phyloP scores from a whole-genome alignment of 78 protist genomes.

The Dictyostelium citrinum region DNA sequence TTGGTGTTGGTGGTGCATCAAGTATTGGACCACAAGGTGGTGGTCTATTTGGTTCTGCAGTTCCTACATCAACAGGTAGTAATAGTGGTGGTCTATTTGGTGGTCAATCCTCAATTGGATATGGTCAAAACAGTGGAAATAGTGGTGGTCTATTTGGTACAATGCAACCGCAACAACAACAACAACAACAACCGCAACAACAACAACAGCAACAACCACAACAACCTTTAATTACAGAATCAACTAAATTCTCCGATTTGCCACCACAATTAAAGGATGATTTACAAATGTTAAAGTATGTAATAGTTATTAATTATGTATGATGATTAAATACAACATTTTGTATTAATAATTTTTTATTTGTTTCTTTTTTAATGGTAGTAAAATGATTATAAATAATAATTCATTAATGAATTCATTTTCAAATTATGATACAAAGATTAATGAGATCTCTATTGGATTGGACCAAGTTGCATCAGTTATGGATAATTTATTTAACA shows the following conservation, averaged over 20 bases:
- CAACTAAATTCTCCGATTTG: conserved; percentile 34
- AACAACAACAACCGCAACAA: neutral
- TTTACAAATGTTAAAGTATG: conserved; percentile 36
- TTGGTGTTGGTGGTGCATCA: neutral
- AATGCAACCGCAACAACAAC: neutral
- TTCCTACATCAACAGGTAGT: neutral
- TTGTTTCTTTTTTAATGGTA: no score
- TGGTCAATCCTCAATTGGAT: no score
- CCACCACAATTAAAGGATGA: conserved; percentile 22
- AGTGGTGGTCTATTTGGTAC: neutral
- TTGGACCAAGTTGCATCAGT: conserved; percentile 44
- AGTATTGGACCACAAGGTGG: neutral
- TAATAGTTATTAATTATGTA: neutral
- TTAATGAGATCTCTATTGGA: neutral
- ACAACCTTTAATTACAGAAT: neutral
- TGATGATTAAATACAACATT: neutral
- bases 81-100: neutral
- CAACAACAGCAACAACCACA: conserved; percentile 17
- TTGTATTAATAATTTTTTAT: no score
- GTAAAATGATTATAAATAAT: conserved; percentile 8
- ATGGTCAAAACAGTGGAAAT: neutral
- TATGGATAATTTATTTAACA: conserved; percentile 44
- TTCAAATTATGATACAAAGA: conserved; percentile 9
- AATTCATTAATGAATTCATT: conserved; percentile 50
- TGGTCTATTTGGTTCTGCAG: neutral